phyloP scores from a whole-genome alignment of 1,139 yeast genomes.

The Yamadazyma songkhlaensis region DNA sequence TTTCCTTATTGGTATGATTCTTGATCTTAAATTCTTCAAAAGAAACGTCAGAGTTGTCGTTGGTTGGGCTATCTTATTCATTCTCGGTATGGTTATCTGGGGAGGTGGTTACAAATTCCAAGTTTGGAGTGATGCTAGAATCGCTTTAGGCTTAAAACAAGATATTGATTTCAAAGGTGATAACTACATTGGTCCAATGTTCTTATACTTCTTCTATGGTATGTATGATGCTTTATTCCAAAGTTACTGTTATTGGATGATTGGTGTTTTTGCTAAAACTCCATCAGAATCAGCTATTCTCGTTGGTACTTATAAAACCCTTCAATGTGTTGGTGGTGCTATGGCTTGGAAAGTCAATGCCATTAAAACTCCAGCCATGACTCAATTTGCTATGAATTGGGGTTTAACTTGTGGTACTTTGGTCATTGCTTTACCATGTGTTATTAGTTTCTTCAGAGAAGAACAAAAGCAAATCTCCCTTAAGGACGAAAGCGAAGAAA shows the following conservation, averaged over 20 bases:
- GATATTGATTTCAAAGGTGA: constrained; percentile 47
- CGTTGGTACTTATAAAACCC: constrained; percentile 62
- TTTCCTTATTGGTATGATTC: constrained; percentile 41
- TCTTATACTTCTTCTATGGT: constrained; percentile 61
- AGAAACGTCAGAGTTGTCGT: constrained; percentile 47
- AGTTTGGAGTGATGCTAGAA: constrained; percentile 33
- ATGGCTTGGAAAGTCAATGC: constrained; percentile 61
- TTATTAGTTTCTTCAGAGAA: background rate
- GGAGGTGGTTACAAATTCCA: constrained; percentile 62
- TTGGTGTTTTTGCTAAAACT: constrained; percentile 59
- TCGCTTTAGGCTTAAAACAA: constrained; percentile 9
- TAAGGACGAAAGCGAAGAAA: constrained; percentile 3
- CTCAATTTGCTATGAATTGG: constrained; percentile 55
- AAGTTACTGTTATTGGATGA: constrained; percentile 51
- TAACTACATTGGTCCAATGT: constrained; percentile 55
- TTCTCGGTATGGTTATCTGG: constrained; percentile 51
- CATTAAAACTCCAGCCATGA: constrained; percentile 34
- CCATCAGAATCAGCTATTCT: constrained; percentile 56
- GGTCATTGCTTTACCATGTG: constrained; percentile 31
- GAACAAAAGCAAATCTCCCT: constrained; percentile 8
- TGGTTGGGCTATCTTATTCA: constrained; percentile 44
- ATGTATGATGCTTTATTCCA: constrained; percentile 58
- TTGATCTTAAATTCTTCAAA: constrained; percentile 42
- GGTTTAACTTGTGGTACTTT: constrained; percentile 52
- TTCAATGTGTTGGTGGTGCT: constrained; percentile 65